phyloP scores from a whole-genome alignment of 106 monocot species.

The Allium cepa region DNA sequence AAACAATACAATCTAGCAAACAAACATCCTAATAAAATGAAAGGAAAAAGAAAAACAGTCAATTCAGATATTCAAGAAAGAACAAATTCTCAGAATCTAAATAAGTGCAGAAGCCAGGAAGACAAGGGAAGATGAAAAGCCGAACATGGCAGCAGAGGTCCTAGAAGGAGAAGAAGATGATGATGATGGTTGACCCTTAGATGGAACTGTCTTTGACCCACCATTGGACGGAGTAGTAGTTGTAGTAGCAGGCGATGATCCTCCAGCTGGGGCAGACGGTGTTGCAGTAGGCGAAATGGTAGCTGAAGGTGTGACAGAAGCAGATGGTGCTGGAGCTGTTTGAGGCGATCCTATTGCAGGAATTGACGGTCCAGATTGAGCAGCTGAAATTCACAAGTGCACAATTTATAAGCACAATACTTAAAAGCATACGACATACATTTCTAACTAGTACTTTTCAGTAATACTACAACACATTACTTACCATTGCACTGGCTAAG shows the following conservation, averaged over 20 bases:
- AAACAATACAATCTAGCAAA: neutral
- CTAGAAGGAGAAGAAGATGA: neutral
- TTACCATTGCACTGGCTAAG: slow-evolving; percentile 29
- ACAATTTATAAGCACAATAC: neutral
- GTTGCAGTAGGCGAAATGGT: neutral
- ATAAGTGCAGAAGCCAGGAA: neutral
- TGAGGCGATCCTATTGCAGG: slow-evolving; percentile 5
- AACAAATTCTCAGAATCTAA: slow-evolving; percentile 2
- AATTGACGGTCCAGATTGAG: slow-evolving; percentile 8
- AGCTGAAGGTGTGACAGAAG: slow-evolving; percentile 11
- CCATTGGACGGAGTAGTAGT: neutral
- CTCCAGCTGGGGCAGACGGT: slow-evolving; percentile 1
- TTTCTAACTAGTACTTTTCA: neutral
- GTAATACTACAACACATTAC: neutral
- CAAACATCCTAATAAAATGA: neutral
- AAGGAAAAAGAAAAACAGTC: neutral
- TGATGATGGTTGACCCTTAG: neutral
- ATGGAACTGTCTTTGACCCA: neutral
- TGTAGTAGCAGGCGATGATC: neutral
- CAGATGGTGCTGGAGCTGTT: slow-evolving; percentile 3
- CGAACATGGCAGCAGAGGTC: neutral
- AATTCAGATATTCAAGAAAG: neutral
- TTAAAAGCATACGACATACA: neutral
- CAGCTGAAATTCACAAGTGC: neutral
- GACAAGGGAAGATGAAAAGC: neutral